Base-by-base conservation (phyloP, 176 grass and related monocot species). In the Themeda triandra region DNA sequence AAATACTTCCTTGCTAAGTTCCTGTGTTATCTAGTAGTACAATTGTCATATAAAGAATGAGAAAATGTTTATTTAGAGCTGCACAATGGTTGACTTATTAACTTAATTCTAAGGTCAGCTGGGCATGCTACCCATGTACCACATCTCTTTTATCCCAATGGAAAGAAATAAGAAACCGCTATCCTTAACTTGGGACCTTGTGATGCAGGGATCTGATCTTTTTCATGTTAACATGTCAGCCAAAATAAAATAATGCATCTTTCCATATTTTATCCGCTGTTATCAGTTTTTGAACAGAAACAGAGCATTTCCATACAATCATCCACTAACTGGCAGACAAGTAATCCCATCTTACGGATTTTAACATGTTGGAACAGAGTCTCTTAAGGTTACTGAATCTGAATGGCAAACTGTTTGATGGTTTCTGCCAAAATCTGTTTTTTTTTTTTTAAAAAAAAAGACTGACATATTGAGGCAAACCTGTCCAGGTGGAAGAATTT, bases 401-500 rank as follows among this genome's bases (percentile, higher is more conserved):
- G 37, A 35, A 62, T 63, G 51, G 6, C 4, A 32, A 78, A 41
- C 11, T 65, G 21, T 37, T 79, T 77, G 21, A 30, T 60, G 73
- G 19, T 68, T 48, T 18, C 60, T 45, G 69, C 6, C 30, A 48
- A 46, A 78, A 33, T 83, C 45, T 83, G 5, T 36, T 56, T 37
- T 35, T 35, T 23, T 28, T 13, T 0, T 53, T 6, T 53, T 2
- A 18, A 21, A 15, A 19, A 59, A 60, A 3, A 1, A 1, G 11
- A 83, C 59, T 83, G 35, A 80, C 64, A 62, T 79, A 29, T 58
- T 69, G 68, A 36, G 40, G 1, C 36, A 37, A 87, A 49, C 25
- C 81, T 23, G 3, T 93, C 69, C 71, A 98, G 93, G 87, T 93
- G 0, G 89, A 89, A 58, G 89, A 93, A 41, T 68, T 95, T 45